Evolutionary conservation across 2,329 filamentous ascomycete species (phyloP).

Genomic region (Cordyceps farinosa): DNA sequence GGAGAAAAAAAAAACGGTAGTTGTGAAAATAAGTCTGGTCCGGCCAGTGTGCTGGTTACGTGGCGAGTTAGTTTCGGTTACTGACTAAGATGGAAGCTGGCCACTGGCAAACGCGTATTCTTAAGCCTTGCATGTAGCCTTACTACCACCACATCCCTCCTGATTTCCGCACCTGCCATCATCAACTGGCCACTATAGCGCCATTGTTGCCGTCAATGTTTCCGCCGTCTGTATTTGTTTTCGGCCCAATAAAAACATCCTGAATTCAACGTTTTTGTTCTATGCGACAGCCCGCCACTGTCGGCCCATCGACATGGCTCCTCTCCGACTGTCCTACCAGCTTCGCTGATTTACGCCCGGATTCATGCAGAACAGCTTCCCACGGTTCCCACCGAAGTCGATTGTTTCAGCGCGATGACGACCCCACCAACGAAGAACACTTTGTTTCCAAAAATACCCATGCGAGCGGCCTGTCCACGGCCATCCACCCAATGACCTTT

Average conservation of each 20-base stretch:
- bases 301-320: not conserved
- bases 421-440: not conserved
- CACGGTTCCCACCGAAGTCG: not conserved
- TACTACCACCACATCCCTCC: too few species aligned
- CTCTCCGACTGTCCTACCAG: not conserved
- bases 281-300: slow-evolving; percentile 6
- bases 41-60: not conserved
- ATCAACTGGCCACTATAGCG: not conserved
- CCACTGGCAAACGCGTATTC: too few species aligned
- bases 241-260: not conserved
- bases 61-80: not conserved
- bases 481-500: not conserved
- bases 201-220: not conserved
- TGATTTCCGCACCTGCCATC: not conserved
- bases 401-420: not conserved
- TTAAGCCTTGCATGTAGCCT: too few species aligned
- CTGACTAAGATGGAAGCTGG: not conserved
- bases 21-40: not conserved
- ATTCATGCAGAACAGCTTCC: not conserved
- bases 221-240: not conserved
- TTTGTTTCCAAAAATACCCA: not conserved
- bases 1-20: not conserved
- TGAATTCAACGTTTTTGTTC: not conserved
- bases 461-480: not conserved
- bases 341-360: not conserved